Evolutionary conservation across 1,284 basidiomycete genomes (phyloP), one percentile per base, ranked within the genome.

Genomic region (Pisolithus thermaeus): DNA sequence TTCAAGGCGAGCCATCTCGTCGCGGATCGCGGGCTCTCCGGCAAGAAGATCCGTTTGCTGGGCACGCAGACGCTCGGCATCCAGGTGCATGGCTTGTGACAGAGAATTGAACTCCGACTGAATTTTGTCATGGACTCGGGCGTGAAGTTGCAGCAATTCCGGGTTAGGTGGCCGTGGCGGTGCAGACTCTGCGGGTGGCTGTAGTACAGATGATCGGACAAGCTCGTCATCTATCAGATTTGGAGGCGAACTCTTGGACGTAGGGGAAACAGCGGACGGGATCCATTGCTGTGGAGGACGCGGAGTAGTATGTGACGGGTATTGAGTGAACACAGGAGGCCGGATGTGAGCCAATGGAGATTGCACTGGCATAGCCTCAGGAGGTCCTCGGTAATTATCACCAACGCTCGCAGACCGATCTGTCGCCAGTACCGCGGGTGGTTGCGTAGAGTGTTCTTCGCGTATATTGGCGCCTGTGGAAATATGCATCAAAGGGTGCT

Each of bases 1-100:
- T 68, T 90, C 86, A 25, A 99, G 75, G n/a, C 97, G 80, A 4
- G 85, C 89, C 84, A 92, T 93, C 73, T 99, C 97, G 71, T 99
- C 97, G 46, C 83, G 78, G 55, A 99, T 90, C 4, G 95, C 95
- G 16, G 93, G 93, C 64, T 88, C 87, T 3, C 95, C 97, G 45
- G 87, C 80, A 44, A 90, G 79, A 53, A 99, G 79, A 72, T 97
- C 94, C 42, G 80, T 71, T 59, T 90, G 85, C 54, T 95, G 81
- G 39, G 88, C 81, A 44, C 84, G 79, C 45, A 97, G 76, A 37
- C 90, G 85, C 58, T 87, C 80, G 35, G 84, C 79, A 59, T 92
- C 87, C 32, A 83, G 70, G 18, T 78, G 71, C 52, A 94, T 76
- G 11, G 83, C 81, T 40, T 82, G 74, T 5, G 81, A 70, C 12